phyloP scores from a whole-genome alignment of 495 filamentous ascomycete genomes.

The Talaromyces nanjingensis region DNA sequence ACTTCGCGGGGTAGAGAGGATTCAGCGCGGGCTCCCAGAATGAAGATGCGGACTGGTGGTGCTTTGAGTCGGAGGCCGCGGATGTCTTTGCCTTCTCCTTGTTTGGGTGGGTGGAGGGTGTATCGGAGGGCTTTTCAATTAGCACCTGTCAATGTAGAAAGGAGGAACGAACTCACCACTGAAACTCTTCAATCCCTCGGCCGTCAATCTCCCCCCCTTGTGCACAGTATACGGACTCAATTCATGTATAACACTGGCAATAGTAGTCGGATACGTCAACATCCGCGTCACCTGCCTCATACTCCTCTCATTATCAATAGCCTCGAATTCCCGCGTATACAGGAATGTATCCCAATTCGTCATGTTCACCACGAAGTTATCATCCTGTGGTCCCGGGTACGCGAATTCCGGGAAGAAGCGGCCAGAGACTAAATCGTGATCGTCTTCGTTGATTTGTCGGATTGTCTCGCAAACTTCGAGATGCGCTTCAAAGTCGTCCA shows the following conservation, averaged over 20 bases:
- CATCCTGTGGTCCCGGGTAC: constrained; percentile 81
- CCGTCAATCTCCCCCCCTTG: constrained; percentile 62
- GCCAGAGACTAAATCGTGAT: constrained; percentile 87
- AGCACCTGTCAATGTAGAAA: constrained; percentile 2
- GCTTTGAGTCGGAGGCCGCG: constrained; percentile 75
- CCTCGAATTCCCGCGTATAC: constrained; percentile 80
- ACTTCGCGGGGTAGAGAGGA: constrained; percentile 89
- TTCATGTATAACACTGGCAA: constrained; percentile 87
- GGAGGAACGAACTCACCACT: constrained; percentile 55
- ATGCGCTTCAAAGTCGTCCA: constrained; percentile 87
- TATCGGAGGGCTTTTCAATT: constrained; percentile 70
- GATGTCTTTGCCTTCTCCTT: constrained; percentile 66
- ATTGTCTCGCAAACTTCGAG: constrained; percentile 87
- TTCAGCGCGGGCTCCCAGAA: constrained; percentile 91
- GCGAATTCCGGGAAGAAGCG: constrained; percentile 91
- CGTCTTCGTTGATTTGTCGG: constrained; percentile 91
- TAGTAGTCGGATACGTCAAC: constrained; percentile 87
- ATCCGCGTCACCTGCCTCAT: constrained; percentile 88
- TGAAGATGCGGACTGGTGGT: constrained; percentile 84
- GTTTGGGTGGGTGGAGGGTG: constrained; percentile 78
- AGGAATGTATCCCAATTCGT: constrained; percentile 97
- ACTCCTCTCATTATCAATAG: constrained; percentile 78
- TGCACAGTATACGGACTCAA: constrained; percentile 83
- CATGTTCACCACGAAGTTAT: constrained; percentile 91
- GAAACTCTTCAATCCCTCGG: constrained; percentile 85